A percentile compares a stretch with the other conserved stretches of the same genome.
These are phyloP conservation scores for Chionographis japonica DNA, from an alignment of 106 monocot genomes.

Conservation along the genomic window DNA sequence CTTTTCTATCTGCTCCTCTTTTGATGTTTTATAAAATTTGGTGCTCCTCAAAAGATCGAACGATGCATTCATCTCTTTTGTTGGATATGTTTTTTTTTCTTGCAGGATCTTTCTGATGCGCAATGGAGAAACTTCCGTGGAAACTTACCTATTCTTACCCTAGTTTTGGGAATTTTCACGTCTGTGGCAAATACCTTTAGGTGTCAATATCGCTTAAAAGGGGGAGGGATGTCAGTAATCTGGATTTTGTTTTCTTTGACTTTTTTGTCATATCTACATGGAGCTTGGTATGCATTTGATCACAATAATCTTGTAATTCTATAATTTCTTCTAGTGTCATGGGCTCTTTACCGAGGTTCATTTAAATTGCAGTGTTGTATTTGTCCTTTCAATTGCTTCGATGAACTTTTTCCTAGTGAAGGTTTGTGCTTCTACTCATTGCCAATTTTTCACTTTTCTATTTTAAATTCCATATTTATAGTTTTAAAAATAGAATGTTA, in stretches of 20 bases:
- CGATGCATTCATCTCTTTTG: not conserved
- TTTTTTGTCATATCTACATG: constrained; percentile 84
- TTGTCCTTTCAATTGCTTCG: constrained; percentile 61
- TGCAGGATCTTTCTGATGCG: constrained; percentile 84
- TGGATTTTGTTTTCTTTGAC: constrained; percentile 71
- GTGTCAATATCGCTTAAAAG: constrained; percentile 37
- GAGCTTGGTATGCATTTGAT: constrained; percentile 72
- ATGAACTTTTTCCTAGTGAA: constrained; percentile 71
- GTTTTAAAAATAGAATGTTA: not conserved
- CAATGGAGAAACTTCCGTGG: constrained; percentile 96
- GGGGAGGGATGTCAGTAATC: constrained; percentile 62
- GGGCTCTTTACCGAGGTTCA: constrained; percentile 13
- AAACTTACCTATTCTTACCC: constrained; percentile 69
- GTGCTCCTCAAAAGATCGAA: not conserved
- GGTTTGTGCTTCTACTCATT: constrained; percentile 41
- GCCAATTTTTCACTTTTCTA: not conserved
- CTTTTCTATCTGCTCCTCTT: not conserved
- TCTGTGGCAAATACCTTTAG: constrained; percentile 49
- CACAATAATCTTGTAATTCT: constrained; percentile 1
- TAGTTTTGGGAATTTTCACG: constrained; percentile 66
- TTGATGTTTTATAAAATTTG: not conserved
- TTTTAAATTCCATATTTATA: not conserved
- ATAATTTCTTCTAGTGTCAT: constrained; percentile 9
- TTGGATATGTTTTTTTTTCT: constrained; percentile 1
- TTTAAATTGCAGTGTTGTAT: constrained; percentile 60